These are phyloP conservation scores for Diaporthe sp. DNA, from an alignment of 2,329 filamentous ascomycete genomes.

Conservation along the genomic window DNA sequence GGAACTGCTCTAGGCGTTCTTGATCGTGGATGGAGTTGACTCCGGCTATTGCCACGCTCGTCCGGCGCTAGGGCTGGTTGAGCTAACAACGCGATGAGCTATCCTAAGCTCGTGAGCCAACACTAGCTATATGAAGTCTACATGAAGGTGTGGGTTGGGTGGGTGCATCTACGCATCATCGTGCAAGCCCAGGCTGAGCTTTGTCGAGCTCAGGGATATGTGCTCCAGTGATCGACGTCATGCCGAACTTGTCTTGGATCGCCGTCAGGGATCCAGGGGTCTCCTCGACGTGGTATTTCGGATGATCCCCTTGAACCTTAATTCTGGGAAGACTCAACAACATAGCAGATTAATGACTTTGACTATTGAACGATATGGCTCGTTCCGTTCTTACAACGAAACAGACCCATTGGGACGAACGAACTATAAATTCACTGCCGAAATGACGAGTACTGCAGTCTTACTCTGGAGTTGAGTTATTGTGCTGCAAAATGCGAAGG, in stretches of 20 bases:
- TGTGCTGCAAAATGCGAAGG: background rate
- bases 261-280: constrained; percentile 25
- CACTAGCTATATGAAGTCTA: background rate
- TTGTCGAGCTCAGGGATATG: constrained; percentile 5
- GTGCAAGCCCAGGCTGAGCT: constrained; percentile 10
- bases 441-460: background rate
- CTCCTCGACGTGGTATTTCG: background rate
- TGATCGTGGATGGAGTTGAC: background rate
- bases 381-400: background rate
- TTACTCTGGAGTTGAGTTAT: background rate
- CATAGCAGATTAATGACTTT: no score
- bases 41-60: background rate
- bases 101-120: background rate
- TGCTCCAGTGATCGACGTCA: constrained; percentile 27
- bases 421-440: background rate
- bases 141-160: background rate
- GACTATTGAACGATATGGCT: background rate
- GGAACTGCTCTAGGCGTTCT: background rate
- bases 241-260: constrained; percentile 17
- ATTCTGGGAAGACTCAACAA: background rate
- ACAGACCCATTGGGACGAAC: no score
- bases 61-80: background rate
- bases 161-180: constrained; percentile 9
- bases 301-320: background rate
- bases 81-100: background rate